These are phyloP conservation scores for Aphanomyces astaci DNA, from an alignment of 352 stramenopile species.

Conservation along the genomic window DNA sequence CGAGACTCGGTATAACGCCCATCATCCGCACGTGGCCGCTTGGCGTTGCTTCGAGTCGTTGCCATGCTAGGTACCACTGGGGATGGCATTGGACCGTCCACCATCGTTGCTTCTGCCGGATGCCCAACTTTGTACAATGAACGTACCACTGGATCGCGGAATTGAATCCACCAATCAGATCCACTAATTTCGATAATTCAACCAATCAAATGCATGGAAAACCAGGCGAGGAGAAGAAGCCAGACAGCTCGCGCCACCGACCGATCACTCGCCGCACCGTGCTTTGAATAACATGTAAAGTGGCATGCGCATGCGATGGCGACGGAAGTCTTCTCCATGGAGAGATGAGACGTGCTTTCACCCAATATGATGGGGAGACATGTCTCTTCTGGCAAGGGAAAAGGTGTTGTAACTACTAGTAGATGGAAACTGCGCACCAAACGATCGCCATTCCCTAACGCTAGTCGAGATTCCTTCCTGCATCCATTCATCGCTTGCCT, in stretches of 20 bases:
- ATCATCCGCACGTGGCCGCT: not conserved
- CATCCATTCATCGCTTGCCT: no score
- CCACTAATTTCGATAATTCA: not conserved
- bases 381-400: no score
- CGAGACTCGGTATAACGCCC: not conserved
- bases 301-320: no score
- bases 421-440: no score
- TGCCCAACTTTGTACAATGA: conserved; percentile 10
- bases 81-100: not conserved
- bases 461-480: no score
- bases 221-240: not conserved
- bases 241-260: not conserved
- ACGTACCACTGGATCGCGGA: conserved; percentile 13
- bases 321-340: no score
- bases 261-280: not conserved
- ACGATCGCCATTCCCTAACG: no score
- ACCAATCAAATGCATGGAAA: conserved; percentile 10
- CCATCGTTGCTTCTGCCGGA: not conserved
- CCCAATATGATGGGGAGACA: no score
- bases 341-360: no score
- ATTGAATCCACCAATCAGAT: not conserved
- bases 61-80: not conserved
- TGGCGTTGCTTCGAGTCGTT: not conserved
- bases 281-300: no score
- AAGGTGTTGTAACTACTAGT: no score